phyloP scores from a whole-genome alignment of 2,329 filamentous ascomycete species.

The Berkeleyomyces rouxiae region DNA sequence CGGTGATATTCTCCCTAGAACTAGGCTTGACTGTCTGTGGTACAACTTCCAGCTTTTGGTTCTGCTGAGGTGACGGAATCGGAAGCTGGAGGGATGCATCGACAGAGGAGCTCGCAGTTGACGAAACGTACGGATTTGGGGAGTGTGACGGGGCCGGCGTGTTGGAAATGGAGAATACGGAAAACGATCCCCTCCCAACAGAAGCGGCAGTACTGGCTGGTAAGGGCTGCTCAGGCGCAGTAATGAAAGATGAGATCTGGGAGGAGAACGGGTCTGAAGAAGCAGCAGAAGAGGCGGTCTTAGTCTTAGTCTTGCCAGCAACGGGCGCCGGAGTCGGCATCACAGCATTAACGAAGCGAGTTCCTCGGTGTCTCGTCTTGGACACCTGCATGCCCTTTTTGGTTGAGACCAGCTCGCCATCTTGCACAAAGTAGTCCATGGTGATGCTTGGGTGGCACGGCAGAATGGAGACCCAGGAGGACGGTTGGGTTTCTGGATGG shows the following conservation, averaged over 20 bases:
- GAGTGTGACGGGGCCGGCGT: neutral
- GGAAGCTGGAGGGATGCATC: neutral
- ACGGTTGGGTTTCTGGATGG: neutral
- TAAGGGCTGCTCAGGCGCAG: neutral
- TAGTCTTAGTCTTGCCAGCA: neutral
- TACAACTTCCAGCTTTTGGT: too few relatives aligned
- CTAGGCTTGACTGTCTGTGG: neutral
- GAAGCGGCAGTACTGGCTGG: neutral
- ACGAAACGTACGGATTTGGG: neutral
- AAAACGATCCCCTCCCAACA: conserved; percentile 6
- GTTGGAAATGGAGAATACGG: conserved; percentile 11
- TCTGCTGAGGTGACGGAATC: neutral
- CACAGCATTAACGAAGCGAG: conserved; percentile 25
- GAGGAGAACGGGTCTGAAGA: neutral
- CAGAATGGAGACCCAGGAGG: neutral
- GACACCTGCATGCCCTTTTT: conserved; percentile 25
- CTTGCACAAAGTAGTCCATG: conserved; percentile 25
- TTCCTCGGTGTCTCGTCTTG: conserved; percentile 25
- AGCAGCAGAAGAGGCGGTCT: neutral
- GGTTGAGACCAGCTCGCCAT: conserved; percentile 24
- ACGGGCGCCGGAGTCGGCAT: conserved; percentile 10
- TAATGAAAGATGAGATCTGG: neutral
- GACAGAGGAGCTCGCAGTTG: too few relatives aligned
- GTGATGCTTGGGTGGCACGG: neutral
- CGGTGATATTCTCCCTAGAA: neutral